phyloP scores from a whole-genome alignment of 2,329 filamentous ascomycete species.

The Exophiala aquamarina region DNA sequence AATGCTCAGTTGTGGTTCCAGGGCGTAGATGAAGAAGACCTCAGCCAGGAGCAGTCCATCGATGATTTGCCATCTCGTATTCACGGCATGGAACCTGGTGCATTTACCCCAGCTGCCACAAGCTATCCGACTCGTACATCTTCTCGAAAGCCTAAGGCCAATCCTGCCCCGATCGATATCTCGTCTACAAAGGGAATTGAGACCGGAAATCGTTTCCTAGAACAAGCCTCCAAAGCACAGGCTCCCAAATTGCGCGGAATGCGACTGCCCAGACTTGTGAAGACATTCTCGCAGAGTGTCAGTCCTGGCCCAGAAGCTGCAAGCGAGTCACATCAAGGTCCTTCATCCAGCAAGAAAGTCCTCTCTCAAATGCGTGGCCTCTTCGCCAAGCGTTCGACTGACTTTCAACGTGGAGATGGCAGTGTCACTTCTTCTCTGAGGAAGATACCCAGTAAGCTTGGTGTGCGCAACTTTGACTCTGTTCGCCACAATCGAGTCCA shows the following conservation, averaged over 20 bases:
- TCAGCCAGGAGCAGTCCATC: conserved; percentile 13
- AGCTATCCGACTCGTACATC: conserved; percentile 20
- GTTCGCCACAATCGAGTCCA: conserved; percentile 17
- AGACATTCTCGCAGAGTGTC: conserved; percentile 20
- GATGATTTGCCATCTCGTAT: conserved; percentile 3
- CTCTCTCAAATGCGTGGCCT: conserved; percentile 29
- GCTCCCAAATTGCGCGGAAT: conserved; percentile 6
- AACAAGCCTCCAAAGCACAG: conserved; percentile 9
- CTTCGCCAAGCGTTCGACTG: conserved; percentile 29
- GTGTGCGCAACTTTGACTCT: neutral
- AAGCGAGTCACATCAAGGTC: conserved; percentile 19
- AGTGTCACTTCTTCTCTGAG: too few species aligned
- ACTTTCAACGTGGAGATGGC: too few species aligned
- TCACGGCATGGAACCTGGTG: neutral
- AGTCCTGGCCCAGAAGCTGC: conserved; percentile 10
- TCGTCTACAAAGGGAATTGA: conserved; percentile 18
- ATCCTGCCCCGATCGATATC: conserved; percentile 21
- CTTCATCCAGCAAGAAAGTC: conserved; percentile 27
- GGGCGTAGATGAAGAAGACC: conserved; percentile 12
- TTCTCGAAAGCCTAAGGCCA: conserved; percentile 22
- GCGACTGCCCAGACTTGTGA: conserved; percentile 17
- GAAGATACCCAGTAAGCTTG: neutral
- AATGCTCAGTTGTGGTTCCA: conserved; percentile 21
- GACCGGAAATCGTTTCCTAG: conserved; percentile 1
- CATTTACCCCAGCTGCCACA: neutral